These are phyloP conservation scores for Epichloe bromicola DNA, from an alignment of 2,329 filamentous ascomycete genomes.

Conservation along the genomic window DNA sequence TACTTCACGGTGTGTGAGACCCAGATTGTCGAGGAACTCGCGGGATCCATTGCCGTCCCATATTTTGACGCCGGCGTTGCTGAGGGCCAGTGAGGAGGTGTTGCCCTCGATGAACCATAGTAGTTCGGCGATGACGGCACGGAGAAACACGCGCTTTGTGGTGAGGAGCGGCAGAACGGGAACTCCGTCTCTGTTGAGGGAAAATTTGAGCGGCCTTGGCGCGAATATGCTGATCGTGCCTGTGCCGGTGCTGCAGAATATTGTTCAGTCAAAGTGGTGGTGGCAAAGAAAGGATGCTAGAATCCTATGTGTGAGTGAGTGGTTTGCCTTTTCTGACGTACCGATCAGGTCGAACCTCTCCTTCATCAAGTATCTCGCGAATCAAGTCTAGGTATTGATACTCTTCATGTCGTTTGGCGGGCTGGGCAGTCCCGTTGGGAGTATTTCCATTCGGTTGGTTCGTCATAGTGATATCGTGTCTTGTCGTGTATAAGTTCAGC, in stretches of 20 bases:
- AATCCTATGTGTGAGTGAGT: background rate
- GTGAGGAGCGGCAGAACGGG: conserved; percentile 85
- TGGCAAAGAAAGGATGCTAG: background rate
- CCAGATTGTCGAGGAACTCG: conserved; percentile 75
- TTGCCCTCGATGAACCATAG: conserved; percentile 87
- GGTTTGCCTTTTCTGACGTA: conserved; percentile 20
- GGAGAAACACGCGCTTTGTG: conserved; percentile 90
- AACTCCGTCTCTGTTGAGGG: conserved; percentile 48
- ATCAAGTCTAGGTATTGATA: conserved; percentile 88
- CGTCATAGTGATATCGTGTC: background rate
- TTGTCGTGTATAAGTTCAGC: conserved; percentile 1
- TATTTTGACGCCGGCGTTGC: conserved; percentile 76
- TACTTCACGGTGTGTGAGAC: conserved; percentile 65
- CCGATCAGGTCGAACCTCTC: conserved; percentile 84
- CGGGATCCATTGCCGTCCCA: conserved; percentile 97
- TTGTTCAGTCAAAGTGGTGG: background rate
- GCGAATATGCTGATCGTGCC: conserved; percentile 86
- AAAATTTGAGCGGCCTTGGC: conserved; percentile 75
- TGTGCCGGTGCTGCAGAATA: conserved; percentile 61
- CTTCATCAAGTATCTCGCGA: conserved; percentile 64
- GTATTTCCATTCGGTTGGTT: background rate
- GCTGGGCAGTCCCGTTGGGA: background rate
- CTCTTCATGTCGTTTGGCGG: conserved; percentile 55
- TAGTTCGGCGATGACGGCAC: conserved; percentile 80
- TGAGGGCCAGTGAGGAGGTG: conserved; percentile 68